These are phyloP conservation scores for Rhizopus delemar DNA, from an alignment of 371 early-diverging fungal species.

Conservation along the genomic window DNA sequence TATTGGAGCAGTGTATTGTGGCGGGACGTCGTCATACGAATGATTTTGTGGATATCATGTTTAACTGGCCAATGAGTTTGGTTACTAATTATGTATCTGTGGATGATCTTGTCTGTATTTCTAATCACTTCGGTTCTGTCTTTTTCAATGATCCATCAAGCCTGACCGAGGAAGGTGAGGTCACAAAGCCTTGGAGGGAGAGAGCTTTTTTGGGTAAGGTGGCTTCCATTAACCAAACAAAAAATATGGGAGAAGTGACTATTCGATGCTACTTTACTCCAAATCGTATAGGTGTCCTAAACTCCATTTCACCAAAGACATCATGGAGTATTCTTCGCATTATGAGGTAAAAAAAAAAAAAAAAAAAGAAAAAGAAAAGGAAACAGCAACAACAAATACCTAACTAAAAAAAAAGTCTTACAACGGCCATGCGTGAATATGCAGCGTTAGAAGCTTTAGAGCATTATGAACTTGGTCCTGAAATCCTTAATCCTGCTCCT, in stretches of 20 bases:
- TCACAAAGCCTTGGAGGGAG: conserved; percentile 24
- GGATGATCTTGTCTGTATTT: conserved; percentile 54
- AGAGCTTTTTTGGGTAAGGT: conserved; percentile 66
- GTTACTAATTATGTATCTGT: conserved; percentile 16
- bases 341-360: conserved; percentile 24
- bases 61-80: conserved; percentile 41
- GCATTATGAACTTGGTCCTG: conserved; percentile 60
- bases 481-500: conserved; percentile 48
- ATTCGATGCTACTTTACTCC: conserved; percentile 52
- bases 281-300: conserved; percentile 42
- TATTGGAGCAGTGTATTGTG: conserved; percentile 46
- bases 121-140: conserved; percentile 47
- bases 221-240: conserved; percentile 42
- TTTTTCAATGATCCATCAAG: conserved; percentile 31
- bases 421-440: conserved; percentile 86
- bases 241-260: conserved; percentile 48
- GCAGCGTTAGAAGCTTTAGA: conserved; percentile 70
- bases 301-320: conserved; percentile 49
- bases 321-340: conserved; percentile 38
- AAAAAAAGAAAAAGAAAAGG: background rate
- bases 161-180: conserved; percentile 1
- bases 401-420: conserved; percentile 47
- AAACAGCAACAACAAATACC: too few species aligned
- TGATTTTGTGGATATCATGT: conserved; percentile 74
- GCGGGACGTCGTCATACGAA: conserved; percentile 67